Base-by-base conservation (phyloP, 2,329 filamentous ascomycete genomes). In the Diaporthe sp. region DNA sequence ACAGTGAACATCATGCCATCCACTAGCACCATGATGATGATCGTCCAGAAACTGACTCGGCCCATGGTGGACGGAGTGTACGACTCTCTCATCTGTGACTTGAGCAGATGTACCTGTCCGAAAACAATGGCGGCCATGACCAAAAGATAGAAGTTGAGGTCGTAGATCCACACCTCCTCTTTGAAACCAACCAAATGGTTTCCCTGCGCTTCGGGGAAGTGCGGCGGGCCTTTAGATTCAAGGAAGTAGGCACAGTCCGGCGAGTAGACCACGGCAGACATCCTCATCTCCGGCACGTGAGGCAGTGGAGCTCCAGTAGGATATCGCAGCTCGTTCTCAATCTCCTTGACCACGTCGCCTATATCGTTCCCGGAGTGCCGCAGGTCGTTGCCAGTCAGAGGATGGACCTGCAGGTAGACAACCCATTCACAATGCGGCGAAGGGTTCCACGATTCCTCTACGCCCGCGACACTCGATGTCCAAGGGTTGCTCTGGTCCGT, bases 351-450 rank as follows among this genome's bases (percentile, higher is more conserved):
- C 49, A 88, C 80, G 61, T 84, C 83, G 65, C 81, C 79, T 71
- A 85, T 78, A 51, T 80, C 78, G 47, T 83, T 81, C 80, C 2
- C 83, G 80, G 76, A 77, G 31, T 84, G 80, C 72, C 82, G 80
- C 31, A 86, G 77, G 28, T 82, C 81, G 12, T 83, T 80, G 17
- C 71, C 37, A 20, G 49, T 51, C 4, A 89, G 83, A 2, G 91
- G 90, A 77, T 94, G 89, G 55, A 96, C 88, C 82, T 98, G 97
- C 42, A 96, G 87, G 83, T 96, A 98, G 73, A 98, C 86, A 68
- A 99, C 86, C 81, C 95, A 95, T 84, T 99, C 97, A 87, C 97
- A 99, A 79, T 94, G 94, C 0, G 95, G 95, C 47, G 89, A 84
- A 25, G 91, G 90, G 76, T 89, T 88, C 75, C 86, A 87, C 15